Percentiles rank a stretch among this genome's conserved stretches.
Evolutionary conservation across 306 rosid species (phyloP).

Genomic region (Gillenia trifoliata): DNA sequence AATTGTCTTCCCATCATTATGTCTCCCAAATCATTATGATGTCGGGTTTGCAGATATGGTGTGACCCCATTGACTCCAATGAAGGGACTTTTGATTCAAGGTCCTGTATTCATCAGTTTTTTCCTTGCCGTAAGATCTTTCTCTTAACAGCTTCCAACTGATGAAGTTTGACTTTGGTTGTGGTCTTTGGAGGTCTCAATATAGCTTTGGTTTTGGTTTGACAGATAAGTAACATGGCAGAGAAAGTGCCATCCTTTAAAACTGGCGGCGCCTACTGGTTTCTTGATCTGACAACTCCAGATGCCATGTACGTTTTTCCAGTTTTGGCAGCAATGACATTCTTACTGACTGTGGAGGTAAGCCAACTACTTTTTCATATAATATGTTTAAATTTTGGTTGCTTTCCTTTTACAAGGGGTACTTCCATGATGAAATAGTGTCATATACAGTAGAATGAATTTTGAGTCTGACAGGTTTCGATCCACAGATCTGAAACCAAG

Average conservation of each 20-base stretch:
- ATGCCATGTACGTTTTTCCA: no score
- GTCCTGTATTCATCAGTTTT: conserved; percentile 79
- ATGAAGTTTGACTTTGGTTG: conserved; percentile 1
- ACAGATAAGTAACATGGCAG: conserved; percentile 84
- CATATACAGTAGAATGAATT: neutral
- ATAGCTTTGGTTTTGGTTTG: conserved; percentile 29
- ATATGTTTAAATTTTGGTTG: neutral
- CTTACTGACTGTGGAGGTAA: conserved; percentile 83
- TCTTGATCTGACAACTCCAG: conserved; percentile 83
- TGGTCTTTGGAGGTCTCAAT: conserved; percentile 21
- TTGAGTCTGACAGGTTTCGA: neutral
- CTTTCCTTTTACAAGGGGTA: neutral
- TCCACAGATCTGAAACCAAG: neutral
- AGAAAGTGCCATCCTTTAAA: conserved; percentile 85
- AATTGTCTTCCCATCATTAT: neutral
- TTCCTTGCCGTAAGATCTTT: conserved; percentile 74
- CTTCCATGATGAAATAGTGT: neutral
- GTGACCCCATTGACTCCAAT: conserved; percentile 74
- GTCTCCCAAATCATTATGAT: conserved; percentile 17
- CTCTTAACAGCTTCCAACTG: conserved; percentile 10
- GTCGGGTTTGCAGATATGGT: conserved; percentile 59
- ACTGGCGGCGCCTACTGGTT: conserved; percentile 89
- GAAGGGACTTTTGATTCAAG: conserved; percentile 75
- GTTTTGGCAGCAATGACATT: conserved; percentile 76
- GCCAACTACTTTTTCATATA: conserved; percentile 8